Evolutionary conservation across 148 eudicot genomes (phyloP).

Genomic region (Chenopodium quinoa): DNA sequence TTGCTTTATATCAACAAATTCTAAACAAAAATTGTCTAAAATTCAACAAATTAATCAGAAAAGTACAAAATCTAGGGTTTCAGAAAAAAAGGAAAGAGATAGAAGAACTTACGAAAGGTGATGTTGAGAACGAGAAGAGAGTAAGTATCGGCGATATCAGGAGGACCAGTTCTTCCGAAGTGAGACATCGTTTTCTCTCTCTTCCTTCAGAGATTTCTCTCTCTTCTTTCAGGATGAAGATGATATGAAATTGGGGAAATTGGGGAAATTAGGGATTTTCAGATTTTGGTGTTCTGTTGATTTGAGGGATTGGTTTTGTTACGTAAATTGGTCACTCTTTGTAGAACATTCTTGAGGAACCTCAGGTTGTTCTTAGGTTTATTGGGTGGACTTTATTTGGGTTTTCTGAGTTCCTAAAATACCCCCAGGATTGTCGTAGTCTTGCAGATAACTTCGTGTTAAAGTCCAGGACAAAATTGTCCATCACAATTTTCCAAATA

Average conservation of each 20-base stretch:
- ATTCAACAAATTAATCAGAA: not conserved
- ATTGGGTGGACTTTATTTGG: no score
- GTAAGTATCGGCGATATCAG: constrained; percentile 75
- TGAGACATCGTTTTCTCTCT: constrained; percentile 48
- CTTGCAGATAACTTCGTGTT: no score
- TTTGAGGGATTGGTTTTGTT: not conserved
- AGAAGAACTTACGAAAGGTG: constrained; percentile 46
- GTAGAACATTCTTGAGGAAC: constrained; percentile 23
- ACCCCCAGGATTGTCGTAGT: no score
- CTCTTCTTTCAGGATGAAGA: not conserved
- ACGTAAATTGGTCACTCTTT: not conserved
- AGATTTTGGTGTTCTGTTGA: not conserved
- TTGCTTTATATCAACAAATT: no score
- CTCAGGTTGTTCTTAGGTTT: not conserved
- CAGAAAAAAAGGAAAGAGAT: no score
- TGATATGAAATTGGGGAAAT: not conserved
- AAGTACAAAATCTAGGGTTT: not conserved
- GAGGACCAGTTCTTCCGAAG: constrained; percentile 80
- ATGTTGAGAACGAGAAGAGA: constrained; percentile 83
- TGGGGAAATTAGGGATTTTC: constrained; percentile 13
- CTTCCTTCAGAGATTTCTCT: constrained; percentile 4
- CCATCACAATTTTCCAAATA: no score
- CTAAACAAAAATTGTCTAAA: no score
- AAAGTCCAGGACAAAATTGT: no score
- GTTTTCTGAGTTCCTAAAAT: no score